These are phyloP conservation scores for Ichthyophthirius multifiliis DNA, from an alignment of 169 alveolate genomes.

Conservation along the genomic window DNA sequence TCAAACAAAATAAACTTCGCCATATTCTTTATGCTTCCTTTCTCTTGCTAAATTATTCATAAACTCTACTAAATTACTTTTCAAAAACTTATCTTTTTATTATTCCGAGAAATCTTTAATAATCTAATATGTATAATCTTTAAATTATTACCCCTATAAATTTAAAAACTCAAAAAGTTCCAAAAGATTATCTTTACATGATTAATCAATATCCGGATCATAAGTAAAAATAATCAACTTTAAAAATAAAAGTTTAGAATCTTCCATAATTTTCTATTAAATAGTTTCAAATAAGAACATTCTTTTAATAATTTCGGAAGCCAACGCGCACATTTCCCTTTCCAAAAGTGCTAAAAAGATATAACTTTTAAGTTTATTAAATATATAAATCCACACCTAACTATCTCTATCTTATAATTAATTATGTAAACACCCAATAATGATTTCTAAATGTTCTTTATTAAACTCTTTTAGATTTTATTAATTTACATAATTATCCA, in stretches of 20 bases:
- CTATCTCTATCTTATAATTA: constrained; percentile 14
- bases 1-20: no score
- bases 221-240: constrained; percentile 4
- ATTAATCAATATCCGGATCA: constrained; percentile 36
- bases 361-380: constrained; percentile 15
- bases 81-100: constrained; percentile 21
- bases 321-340: constrained; percentile 26
- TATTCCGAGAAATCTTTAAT: constrained; percentile 39
- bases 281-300: constrained; percentile 37
- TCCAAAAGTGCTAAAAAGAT: constrained; percentile 20
- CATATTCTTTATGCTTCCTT: constrained; percentile 19
- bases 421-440: constrained; percentile 32
- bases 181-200: constrained; percentile 28
- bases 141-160: constrained; percentile 6
- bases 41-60: constrained; percentile 41
- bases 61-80: constrained; percentile 38
- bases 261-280: constrained; percentile 9
- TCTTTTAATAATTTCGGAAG: constrained; percentile 22
- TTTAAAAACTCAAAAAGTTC: constrained; percentile 27
- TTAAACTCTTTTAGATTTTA: constrained; percentile 9
- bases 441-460: constrained; percentile 35
- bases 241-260: constrained; percentile 1
- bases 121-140: constrained; percentile 23
- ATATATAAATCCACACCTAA: constrained; percentile 34
- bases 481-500: constrained; percentile 29